Evolutionary conservation across 1,284 basidiomycete species (phyloP), one percentile per base, ranked within the genome.

Genomic region (Puccinia polysora): DNA sequence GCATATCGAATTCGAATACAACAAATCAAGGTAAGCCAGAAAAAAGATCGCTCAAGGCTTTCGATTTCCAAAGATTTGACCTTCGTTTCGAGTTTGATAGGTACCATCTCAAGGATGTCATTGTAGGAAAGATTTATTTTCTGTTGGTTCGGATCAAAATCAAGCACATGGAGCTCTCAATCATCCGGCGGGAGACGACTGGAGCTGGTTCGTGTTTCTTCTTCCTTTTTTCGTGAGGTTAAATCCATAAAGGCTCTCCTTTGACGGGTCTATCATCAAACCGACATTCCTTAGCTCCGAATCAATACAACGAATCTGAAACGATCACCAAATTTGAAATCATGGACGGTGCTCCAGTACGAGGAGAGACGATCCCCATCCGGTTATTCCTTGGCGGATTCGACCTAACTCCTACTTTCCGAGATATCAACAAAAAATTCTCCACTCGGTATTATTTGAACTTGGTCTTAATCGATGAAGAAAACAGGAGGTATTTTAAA

Each of bases 291-390:
- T n/a, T n/a, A 59, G 81, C 80, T 2, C 96, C 95, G 8, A 98
- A 98, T 79, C 92, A 95, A 81, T 98, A 98, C 82, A 98, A 97
- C 80, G 95, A 98, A 81, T 92, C 89, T 75, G 95, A 98, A 80
- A 98, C 95, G 4, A 98, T 98, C 77, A 97, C 96, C 32, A 98
- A 98, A 81, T 97, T 97, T 79, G 95, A 97, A 81, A 97, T 98
- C 77, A 97, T 97, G 95, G 93, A 96, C 79, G 93, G 92, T 7
- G 91, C 92, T 4, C 92, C 92, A 0, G 92, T 97, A 20, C 85
- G 93, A 82, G 92, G 93, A 62, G 95, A 98, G 82, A 97, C 93
- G 1, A 97, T 98, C 75, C 96, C 96, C 0, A 98, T 98, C 75
- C 88, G 95, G 58, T 84, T 98, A 28, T 98, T 97, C 86, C 85